Conservation (phyloP, 495 filamentous ascomycete genomes). For the Neurospora sp. region DNA sequence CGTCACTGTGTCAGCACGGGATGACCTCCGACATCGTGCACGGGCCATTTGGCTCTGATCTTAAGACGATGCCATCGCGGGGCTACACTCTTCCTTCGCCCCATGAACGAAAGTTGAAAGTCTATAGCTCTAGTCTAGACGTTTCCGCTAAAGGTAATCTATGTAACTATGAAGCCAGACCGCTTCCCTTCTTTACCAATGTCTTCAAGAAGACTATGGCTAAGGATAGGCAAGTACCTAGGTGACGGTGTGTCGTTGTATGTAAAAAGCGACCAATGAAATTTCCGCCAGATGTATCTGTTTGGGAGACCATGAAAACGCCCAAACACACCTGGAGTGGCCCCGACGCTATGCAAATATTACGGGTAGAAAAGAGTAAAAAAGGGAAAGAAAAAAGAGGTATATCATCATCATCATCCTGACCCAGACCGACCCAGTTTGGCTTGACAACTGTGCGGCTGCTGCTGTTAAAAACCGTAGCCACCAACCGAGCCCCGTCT, state of each 20-base stretch:
- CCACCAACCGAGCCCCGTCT: conserved; percentile 1
- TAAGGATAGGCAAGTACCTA: neutral
- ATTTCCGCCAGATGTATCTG: neutral
- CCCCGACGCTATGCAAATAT: conserved; percentile 23
- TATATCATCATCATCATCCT: neutral
- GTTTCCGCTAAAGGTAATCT: neutral
- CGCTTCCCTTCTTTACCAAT: neutral
- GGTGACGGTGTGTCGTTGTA: neutral
- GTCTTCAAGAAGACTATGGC: neutral
- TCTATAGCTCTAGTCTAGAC: neutral
- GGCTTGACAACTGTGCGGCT: neutral
- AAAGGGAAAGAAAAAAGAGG: neutral
- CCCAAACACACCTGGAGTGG: neutral
- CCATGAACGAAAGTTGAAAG: neutral
- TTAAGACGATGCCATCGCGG: neutral
- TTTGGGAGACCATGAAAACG: neutral
- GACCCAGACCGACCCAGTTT: neutral
- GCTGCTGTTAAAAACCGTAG: neutral
- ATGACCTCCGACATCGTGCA: neutral
- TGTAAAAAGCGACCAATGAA: neutral
- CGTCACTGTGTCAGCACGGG: neutral
- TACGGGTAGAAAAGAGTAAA: conserved; percentile 4
- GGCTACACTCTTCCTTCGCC: neutral
- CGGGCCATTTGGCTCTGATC: neutral
- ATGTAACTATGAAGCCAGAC: neutral